A percentile compares a stretch with the other conserved stretches of the same genome.
Evolutionary conservation across 108 stramenopile genomes (phyloP).

Genomic region (Pseudonitzschia pungens): DNA sequence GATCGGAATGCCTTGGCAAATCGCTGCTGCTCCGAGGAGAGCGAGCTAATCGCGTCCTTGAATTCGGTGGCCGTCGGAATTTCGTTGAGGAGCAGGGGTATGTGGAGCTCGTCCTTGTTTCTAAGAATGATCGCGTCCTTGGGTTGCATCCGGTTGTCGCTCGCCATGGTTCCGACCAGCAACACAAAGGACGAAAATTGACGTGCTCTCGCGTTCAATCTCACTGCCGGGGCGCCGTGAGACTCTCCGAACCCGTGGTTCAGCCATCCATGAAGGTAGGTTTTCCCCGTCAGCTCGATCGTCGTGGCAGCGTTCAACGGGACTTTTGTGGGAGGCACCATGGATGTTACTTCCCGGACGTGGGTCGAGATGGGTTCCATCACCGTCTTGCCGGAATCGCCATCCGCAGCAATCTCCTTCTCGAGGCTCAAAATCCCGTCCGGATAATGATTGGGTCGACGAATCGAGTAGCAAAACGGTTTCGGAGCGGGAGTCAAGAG

Average conservation of each 20-base stretch:
- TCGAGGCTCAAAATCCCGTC: constrained; percentile 56
- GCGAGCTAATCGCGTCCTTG: constrained; percentile 80
- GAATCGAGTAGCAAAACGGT: constrained; percentile 76
- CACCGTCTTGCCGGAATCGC: neutral
- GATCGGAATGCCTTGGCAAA: constrained; percentile 79
- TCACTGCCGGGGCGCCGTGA: neutral
- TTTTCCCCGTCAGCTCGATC: constrained; percentile 62
- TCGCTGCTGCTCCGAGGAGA: constrained; percentile 87
- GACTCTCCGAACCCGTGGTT: constrained; percentile 37
- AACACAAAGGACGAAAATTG: constrained; percentile 85
- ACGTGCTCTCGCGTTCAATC: constrained; percentile 60
- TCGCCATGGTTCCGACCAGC: constrained; percentile 75
- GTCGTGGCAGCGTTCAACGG: constrained; percentile 50
- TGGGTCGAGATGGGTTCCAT: constrained; percentile 55
- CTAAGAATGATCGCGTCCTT: constrained; percentile 82
- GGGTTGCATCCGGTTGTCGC: constrained; percentile 60
- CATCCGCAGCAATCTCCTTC: neutral
- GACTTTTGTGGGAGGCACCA: constrained; percentile 31
- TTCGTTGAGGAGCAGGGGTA: constrained; percentile 78
- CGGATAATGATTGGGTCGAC: constrained; percentile 64
- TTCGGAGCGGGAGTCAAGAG: constrained; percentile 47
- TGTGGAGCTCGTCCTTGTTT: constrained; percentile 88
- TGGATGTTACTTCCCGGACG: constrained; percentile 16
- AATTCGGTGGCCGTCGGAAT: constrained; percentile 89
- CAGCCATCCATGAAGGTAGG: constrained; percentile 75